These are phyloP conservation scores for Bipolaris oryzae DNA, from an alignment of 2,329 filamentous ascomycete species.

Conservation along the genomic window DNA sequence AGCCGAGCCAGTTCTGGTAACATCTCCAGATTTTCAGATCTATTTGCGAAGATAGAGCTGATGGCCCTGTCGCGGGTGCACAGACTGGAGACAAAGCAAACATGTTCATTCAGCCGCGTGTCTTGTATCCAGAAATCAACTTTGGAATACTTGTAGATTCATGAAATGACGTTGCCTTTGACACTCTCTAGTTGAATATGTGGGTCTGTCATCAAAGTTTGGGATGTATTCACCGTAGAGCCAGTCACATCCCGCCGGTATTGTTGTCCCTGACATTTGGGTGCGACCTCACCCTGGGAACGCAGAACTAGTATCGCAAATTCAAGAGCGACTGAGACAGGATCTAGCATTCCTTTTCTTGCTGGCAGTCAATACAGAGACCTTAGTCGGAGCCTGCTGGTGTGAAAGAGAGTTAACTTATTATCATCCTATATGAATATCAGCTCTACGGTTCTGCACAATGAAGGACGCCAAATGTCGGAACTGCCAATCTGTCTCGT, in stretches of 20 bases:
- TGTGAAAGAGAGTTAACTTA: no score
- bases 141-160: background rate
- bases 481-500: no score
- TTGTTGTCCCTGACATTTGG: background rate
- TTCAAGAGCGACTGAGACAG: background rate
- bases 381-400: no score
- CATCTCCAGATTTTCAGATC: background rate
- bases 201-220: background rate
- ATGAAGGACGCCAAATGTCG: no score
- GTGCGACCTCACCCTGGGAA: background rate
- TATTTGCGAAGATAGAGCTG: background rate
- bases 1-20: background rate
- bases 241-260: background rate
- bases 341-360: background rate
- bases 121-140: background rate
- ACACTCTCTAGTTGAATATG: background rate
- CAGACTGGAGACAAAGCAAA: background rate
- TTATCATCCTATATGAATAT: no score
- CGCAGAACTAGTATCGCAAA: background rate
- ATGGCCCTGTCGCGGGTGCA: background rate
- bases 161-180: background rate
- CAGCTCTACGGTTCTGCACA: no score
- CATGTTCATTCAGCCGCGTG: background rate
- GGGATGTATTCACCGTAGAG: background rate
- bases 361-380: no score